Conservation (phyloP, 2,329 filamentous ascomycete species). For the Exophiala oligosperma region DNA sequence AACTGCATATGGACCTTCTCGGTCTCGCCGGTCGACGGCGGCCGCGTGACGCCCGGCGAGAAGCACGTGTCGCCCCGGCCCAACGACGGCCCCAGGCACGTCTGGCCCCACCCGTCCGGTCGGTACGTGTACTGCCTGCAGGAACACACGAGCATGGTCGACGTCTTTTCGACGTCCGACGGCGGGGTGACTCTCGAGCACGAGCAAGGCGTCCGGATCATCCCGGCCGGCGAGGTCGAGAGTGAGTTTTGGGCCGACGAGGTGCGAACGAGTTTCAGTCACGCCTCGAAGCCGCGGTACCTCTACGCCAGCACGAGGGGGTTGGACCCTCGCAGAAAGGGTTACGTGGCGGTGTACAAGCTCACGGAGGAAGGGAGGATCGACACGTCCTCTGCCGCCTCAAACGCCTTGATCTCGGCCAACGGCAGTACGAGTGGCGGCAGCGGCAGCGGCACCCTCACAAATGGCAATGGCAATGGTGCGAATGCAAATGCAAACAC, state of each 20-base stretch:
- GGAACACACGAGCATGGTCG: conserved; percentile 30
- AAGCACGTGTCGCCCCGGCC: conserved; percentile 27
- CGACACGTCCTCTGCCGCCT: not conserved
- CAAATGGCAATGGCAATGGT: not conserved
- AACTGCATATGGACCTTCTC: conserved; percentile 31
- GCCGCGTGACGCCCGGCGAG: conserved; percentile 19
- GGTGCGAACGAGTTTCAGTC: conserved; percentile 26
- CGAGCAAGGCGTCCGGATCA: conserved; percentile 27
- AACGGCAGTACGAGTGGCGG: too few relatives aligned
- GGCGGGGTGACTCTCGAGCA: conserved; percentile 18
- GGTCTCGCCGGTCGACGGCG: conserved; percentile 13
- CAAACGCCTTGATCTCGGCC: too few relatives aligned
- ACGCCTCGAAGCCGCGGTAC: conserved; percentile 21
- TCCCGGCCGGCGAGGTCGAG: conserved; percentile 18
- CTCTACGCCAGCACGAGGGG: conserved; percentile 29
- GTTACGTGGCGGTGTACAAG: conserved; percentile 28
- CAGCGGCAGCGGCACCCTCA: not conserved
- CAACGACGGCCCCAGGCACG: conserved; percentile 29
- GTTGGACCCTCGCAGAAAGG: conserved; percentile 20
- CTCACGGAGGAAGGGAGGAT: conserved; percentile 20
- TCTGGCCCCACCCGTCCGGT: conserved; percentile 29
- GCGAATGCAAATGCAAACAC: not conserved
- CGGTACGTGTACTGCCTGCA: conserved; percentile 28
- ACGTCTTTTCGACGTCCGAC: conserved; percentile 26
- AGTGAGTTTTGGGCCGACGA: conserved; percentile 30